A percentile compares a stretch with the other conserved stretches of the same genome.
phyloP scores from a whole-genome alignment of 108 stramenopile species.

The Nitzschia palea region DNA sequence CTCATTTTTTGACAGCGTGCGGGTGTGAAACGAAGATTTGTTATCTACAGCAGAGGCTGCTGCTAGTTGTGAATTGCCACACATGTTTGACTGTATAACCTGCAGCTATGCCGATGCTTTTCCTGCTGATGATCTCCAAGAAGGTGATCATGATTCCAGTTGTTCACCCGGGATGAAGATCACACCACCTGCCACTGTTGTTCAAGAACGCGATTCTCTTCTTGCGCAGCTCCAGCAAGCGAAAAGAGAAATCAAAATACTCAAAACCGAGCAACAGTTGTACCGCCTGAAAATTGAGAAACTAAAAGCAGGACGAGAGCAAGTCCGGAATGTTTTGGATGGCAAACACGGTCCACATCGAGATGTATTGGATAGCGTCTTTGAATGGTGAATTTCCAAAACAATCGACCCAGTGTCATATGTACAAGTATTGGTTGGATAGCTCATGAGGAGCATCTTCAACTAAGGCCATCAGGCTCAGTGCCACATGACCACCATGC shows the following conservation, averaged over 20 bases:
- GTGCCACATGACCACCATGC: too few species aligned
- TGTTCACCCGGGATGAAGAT: not conserved
- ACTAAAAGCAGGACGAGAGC: not conserved
- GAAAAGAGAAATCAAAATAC: not conserved
- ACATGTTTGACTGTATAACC: slow-evolving; percentile 4
- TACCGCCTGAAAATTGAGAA: not conserved
- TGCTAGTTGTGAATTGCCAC: not conserved
- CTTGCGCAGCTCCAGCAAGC: not conserved
- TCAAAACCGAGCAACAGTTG: not conserved
- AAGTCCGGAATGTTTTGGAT: slow-evolving; percentile 7
- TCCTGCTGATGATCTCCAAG: slow-evolving; percentile 1
- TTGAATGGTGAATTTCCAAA: slow-evolving; percentile 20
- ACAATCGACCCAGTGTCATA: too few species aligned
- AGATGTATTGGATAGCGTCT: slow-evolving; percentile 8
- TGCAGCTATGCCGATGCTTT: slow-evolving; percentile 3
- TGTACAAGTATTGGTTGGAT: too few species aligned
- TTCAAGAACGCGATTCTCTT: slow-evolving; percentile 7
- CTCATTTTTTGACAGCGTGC: too few species aligned
- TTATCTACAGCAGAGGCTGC: too few species aligned
- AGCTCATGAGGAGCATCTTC: too few species aligned
- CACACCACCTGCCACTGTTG: not conserved
- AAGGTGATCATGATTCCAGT: not conserved
- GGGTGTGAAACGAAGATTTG: too few species aligned
- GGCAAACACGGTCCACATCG: not conserved
- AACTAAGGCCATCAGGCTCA: too few species aligned